A percentile compares a stretch with the other conserved stretches of the same genome.
Conservation (phyloP, 2,329 filamentous ascomycete genomes). For the Dothiorella sarmentorum region DNA sequence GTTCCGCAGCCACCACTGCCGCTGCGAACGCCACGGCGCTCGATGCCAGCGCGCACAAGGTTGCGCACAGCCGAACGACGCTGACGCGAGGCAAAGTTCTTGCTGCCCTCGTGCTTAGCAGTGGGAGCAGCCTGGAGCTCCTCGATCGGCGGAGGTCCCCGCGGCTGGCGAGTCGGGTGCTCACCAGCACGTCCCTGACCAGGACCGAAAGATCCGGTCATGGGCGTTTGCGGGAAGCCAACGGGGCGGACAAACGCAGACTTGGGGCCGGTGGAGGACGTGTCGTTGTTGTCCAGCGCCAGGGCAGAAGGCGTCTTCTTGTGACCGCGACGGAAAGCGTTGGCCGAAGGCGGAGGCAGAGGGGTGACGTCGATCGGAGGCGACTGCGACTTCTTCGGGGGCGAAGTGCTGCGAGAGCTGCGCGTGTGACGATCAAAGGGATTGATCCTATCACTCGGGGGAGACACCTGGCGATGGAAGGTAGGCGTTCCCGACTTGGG, state of each 20-base stretch:
- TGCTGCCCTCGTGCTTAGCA: constrained; percentile 87
- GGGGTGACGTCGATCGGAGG: constrained; percentile 67
- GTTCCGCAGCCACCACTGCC: constrained; percentile 74
- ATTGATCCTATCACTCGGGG: constrained; percentile 59
- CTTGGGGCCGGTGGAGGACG: constrained; percentile 62
- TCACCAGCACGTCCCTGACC: constrained; percentile 91
- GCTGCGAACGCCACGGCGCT: constrained; percentile 69
- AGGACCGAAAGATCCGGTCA: constrained; percentile 84
- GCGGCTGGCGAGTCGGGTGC: constrained; percentile 88
- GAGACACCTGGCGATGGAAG: constrained; percentile 79
- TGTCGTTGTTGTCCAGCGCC: constrained; percentile 56
- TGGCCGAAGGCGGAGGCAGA: constrained; percentile 81
- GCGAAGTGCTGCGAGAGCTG: constrained; percentile 59
- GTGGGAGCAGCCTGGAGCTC: constrained; percentile 88
- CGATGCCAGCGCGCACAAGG: constrained; percentile 82
- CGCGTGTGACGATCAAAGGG: constrained; percentile 37
- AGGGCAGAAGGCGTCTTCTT: constrained; percentile 79
- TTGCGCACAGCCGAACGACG: constrained; percentile 89
- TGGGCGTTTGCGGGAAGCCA: constrained; percentile 73
- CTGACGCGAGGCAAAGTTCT: constrained; percentile 94
- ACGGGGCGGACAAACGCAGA: constrained; percentile 55
- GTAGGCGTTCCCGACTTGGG: constrained; percentile 48
- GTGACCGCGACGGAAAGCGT: constrained; percentile 89
- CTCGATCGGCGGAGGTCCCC: constrained; percentile 85
- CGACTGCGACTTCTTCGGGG: constrained; percentile 61